Evolutionary conservation across 1,284 basidiomycete genomes (phyloP), one percentile per base, ranked within the genome.

Genomic region (Puccinia horiana): DNA sequence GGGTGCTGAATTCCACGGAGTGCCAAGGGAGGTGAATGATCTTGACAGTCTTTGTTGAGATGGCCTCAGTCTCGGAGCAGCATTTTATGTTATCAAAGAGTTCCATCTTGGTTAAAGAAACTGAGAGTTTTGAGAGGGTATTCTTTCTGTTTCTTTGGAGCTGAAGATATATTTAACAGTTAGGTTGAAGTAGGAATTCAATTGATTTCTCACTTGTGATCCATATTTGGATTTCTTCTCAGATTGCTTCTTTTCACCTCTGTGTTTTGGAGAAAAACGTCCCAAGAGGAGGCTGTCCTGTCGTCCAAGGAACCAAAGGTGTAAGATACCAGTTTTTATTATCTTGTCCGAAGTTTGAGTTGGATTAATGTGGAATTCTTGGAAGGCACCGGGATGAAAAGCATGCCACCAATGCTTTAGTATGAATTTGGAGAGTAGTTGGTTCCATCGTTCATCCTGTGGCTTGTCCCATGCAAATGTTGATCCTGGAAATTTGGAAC

Each of bases 401-500:
- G 40, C 63, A 40, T 67, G 8, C 16, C 23, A 3, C 63, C 63
- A 67, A 40, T 67, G 63, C 23, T 67, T 67, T 9, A 67, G 63
- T 6, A 67, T 67, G 23, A 67, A 67, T n/a, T 67, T 67, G 9
- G 63, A 67, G 32, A 67, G 40, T 3, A 67, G 63, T 40, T 67
- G 63, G 23, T 67, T 40, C 63, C 63, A 67, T 67, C 16, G 32
- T 20, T 1, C 12, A 18, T 67, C 35, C 63, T 35, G 40, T 20
- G 63, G 63, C 40, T 40, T 32, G 63, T 67, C 63, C 63, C 35
- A 67, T 12, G 63, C 63, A 67, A 67, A 67, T 16, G 32, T 67
- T 6, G 16, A 67, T 16, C 63, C 63, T 14, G 63, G 63, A 20
- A 67, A 67, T 32, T 67, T 67, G 35, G 63, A 37, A 18, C 23